Conservation (phyloP, 2,329 filamentous ascomycete genomes). For the Elsinoe necatrix region DNA sequence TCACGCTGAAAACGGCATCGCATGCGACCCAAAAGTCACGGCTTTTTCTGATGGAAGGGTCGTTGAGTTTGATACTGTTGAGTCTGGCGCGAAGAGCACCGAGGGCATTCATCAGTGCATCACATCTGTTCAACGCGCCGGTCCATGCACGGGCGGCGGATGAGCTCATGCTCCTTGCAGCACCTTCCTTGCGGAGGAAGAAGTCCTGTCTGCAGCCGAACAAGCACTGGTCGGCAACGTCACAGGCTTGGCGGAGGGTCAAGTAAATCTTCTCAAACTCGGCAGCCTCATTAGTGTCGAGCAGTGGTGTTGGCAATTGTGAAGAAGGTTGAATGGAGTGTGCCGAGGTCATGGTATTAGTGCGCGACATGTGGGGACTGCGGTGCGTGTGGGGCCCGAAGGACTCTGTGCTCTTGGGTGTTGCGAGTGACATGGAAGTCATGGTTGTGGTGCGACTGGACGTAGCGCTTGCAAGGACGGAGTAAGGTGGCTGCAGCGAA, state of each 20-base stretch:
- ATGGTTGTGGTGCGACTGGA: constrained; percentile 48
- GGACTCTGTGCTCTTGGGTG: constrained; percentile 74
- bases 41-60: constrained; percentile 62
- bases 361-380: constrained; percentile 34
- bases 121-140: constrained; percentile 62
- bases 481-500: constrained; percentile 23
- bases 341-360: constrained; percentile 40
- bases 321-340: constrained; percentile 30
- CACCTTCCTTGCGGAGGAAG: constrained; percentile 52
- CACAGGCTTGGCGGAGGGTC: constrained; percentile 63
- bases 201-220: constrained; percentile 64
- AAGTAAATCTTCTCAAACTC: constrained; percentile 77
- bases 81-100: constrained; percentile 65
- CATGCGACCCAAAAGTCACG: constrained; percentile 61
- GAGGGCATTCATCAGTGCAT: constrained; percentile 61
- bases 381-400: constrained; percentile 43
- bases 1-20: constrained; percentile 58
- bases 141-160: constrained; percentile 56
- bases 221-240: constrained; percentile 62
- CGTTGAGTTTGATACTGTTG: constrained; percentile 73
- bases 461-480: constrained; percentile 29
- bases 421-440: constrained; percentile 44
- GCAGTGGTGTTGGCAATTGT: constrained; percentile 23
- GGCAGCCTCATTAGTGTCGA: constrained; percentile 64
- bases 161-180: constrained; percentile 29